Evolutionary conservation across 148 eudicot genomes (phyloP).

Genomic region (Vaccinium myrtillus): DNA sequence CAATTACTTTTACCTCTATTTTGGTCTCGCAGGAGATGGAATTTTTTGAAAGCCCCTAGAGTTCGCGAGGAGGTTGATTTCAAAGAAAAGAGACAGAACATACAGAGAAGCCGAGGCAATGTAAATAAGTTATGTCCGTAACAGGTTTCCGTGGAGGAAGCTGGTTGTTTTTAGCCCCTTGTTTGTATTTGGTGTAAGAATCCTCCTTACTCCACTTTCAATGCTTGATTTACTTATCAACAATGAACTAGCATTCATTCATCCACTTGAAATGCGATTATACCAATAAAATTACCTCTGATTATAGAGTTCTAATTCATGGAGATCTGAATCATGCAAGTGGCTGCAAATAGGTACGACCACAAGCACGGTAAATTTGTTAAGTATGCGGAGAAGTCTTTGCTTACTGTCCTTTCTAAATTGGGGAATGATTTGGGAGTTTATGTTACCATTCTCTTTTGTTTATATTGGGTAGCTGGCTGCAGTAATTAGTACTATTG

Average conservation of each 20-base stretch:
- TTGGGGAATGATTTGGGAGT: no score
- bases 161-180: neutral
- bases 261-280: neutral
- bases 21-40: slow-evolving; percentile 24
- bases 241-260: neutral
- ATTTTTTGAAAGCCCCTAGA: slow-evolving; percentile 22
- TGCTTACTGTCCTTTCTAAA: no score
- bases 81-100: neutral
- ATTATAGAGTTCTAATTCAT: neutral
- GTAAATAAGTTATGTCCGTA: slow-evolving; percentile 17
- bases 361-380: neutral
- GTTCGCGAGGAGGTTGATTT: neutral
- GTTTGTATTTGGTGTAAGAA: slow-evolving; percentile 7
- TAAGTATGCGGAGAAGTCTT: neutral
- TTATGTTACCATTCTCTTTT: no score
- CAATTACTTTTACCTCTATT: neutral
- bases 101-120: neutral
- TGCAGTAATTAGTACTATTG: no score
- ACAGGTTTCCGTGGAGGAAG: neutral
- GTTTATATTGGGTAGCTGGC: no score
- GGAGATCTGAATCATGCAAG: neutral
- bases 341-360: neutral
- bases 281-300: neutral
- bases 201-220: neutral
- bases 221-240: neutral